These are phyloP conservation scores for Carpinus viminea DNA, from an alignment of 306 rosid species.

Conservation along the genomic window DNA sequence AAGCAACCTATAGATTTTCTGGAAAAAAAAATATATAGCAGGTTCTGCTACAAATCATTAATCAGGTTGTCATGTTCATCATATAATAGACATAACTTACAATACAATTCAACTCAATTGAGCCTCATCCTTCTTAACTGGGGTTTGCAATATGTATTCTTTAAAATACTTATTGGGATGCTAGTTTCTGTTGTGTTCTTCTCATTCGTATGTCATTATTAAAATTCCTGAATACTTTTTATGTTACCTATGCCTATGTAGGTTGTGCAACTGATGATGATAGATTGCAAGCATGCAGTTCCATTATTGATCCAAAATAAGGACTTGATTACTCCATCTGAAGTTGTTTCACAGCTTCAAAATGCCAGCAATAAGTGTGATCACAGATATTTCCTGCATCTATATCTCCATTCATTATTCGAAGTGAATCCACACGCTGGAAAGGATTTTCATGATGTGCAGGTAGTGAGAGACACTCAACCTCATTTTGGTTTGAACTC, in stretches of 20 bases:
- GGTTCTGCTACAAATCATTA: slow-evolving; percentile 6
- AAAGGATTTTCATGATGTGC: slow-evolving; percentile 92
- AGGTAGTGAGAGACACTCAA: slow-evolving; percentile 53
- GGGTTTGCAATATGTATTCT: slow-evolving; percentile 25
- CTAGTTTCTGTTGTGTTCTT: background rate
- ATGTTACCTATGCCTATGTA: slow-evolving; percentile 36
- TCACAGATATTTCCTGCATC: slow-evolving; percentile 70
- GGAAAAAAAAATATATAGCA: background rate
- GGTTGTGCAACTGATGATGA: slow-evolving; percentile 91
- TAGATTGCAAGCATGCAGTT: slow-evolving; percentile 93
- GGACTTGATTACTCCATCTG: slow-evolving; percentile 67
- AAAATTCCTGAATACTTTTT: slow-evolving; percentile 21
- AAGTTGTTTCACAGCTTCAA: slow-evolving; percentile 79
- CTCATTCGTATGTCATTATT: slow-evolving; percentile 16
- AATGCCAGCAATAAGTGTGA: slow-evolving; percentile 55
- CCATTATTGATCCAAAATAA: slow-evolving; percentile 69
- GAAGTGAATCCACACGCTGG: slow-evolving; percentile 91
- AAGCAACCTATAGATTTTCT: slow-evolving; percentile 7
- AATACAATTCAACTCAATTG: slow-evolving; percentile 26
- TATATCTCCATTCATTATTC: slow-evolving; percentile 88
- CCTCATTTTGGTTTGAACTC: slow-evolving; percentile 16
- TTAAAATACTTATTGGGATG: slow-evolving; percentile 14
- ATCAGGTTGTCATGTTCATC: slow-evolving; percentile 2
- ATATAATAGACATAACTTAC: slow-evolving; percentile 20
- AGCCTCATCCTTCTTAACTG: slow-evolving; percentile 18